phyloP scores from a whole-genome alignment of 495 filamentous ascomycete genomes.

The Lindgomyces ingoldianus region DNA sequence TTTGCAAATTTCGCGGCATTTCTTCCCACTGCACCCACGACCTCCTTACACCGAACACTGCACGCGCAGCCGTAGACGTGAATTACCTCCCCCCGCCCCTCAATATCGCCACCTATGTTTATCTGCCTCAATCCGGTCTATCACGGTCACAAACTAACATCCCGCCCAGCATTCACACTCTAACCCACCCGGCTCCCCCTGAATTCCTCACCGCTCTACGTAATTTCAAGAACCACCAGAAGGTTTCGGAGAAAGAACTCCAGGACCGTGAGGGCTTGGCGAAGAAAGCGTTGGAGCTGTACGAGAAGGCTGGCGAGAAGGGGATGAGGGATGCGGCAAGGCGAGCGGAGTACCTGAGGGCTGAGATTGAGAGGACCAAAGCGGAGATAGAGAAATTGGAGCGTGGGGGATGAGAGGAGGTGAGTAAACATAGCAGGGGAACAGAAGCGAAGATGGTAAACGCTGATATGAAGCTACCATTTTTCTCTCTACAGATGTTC shows the following conservation, averaged over 20 bases:
- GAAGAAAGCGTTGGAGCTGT: conserved; percentile 37
- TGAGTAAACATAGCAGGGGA: not conserved
- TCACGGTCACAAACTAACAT: not conserved
- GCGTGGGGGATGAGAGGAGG: not conserved
- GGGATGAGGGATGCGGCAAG: conserved; percentile 41
- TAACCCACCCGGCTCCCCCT: conserved; percentile 36
- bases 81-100: too few species aligned
- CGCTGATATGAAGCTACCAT: too few species aligned
- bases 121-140: not conserved
- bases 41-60: too few species aligned
- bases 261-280: conserved; percentile 32
- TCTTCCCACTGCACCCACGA: too few species aligned
- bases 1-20: too few species aligned
- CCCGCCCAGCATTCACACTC: conserved; percentile 17
- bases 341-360: conserved; percentile 37
- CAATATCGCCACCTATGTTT: too few species aligned
- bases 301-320: conserved; percentile 38
- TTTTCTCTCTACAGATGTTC: too few species aligned
- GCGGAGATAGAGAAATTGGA: conserved; percentile 41
- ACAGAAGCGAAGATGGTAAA: too few species aligned
- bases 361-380: conserved; percentile 40
- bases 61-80: too few species aligned
- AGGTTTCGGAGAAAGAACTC: conserved; percentile 18
- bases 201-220: conserved; percentile 59
- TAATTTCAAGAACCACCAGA: conserved; percentile 57